Evolutionary conservation across 495 filamentous ascomycete genomes (phyloP), one percentile per base, ranked within the genome.

Genomic region (Penicillium simplicissimum): DNA sequence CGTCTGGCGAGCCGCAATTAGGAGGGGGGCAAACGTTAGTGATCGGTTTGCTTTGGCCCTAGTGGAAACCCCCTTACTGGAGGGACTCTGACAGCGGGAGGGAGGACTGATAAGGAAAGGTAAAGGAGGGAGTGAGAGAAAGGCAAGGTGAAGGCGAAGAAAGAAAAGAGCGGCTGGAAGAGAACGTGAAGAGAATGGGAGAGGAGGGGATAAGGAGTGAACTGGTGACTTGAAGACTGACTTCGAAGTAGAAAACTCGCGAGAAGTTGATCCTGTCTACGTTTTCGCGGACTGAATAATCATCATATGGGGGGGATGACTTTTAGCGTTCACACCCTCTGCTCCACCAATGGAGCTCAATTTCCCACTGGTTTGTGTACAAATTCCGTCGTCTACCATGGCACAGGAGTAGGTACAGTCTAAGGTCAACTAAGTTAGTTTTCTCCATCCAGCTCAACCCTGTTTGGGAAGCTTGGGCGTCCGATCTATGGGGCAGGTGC

Each of bases 341-440:
- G 52, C 64, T 63, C 64, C 64, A 67, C 61, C 23, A 37, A 49
- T 49, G 62, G 57, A 61, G 67, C 57, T 63, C 37, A 67, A 70
- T 67, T 67, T 70, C 65, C 67, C 67, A 55, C 59, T 59, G 38
- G 62, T 62, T 67, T 61, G 58, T 57, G 60, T 45, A 45, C 42
- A 19, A 40, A 42, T 23, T 45, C 17, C 17, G 14, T 21, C 3
- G 11, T 6, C n/a, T 19, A 42, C 40, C 1, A 6, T 40, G 14
- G 14, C 37, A 15, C 15, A 19, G 40, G 14, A 13, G n/a, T n/a
- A n/a, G 8, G 15, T 17, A 8, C 6, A 4, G 40, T n/a, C n/a
- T 17, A 8, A 17, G n/a, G 40, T 42, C 17, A 42, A 42, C 40
- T 19, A 17, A 42, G 40, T 38, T 49, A 31, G 45, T 49, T 49